Evolutionary conservation across 2,329 filamentous ascomycete species (phyloP), one percentile per base, ranked within the genome.

Genomic region (Cladosporium colombiae): DNA sequence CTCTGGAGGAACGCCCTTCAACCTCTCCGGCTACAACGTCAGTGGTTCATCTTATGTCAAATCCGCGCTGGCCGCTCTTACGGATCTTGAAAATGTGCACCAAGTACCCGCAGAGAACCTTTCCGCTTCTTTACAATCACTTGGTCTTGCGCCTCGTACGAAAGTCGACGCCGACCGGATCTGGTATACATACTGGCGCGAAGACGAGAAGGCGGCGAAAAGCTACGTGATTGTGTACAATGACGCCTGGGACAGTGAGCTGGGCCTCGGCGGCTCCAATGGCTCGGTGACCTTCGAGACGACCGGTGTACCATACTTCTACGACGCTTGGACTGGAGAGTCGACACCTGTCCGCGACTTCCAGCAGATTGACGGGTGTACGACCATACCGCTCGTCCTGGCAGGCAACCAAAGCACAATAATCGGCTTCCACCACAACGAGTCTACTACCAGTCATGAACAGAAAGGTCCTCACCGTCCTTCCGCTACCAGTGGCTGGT

Each of bases 321-420:
- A 78, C 61, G 73, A 83, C 68, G 78, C 79, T 4, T 84, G 80
- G 78, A 81, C 79, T 1, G 81, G 81, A 8, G 69, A 72, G 5
- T 62, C 72, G 29, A 75, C 65, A 4, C 75, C 75, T 0, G 66
- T 81, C 23, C 50, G 74, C 1, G 68, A 72, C 4, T 81, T 81
- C 65, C 70, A 73, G n/a, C 66, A 72, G 10, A 70, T 64, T 3
- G 63, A 71, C 3, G 70, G 67, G 5, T 68, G 63, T 0, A 79
- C 76, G 1, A 72, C 68, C 0, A 75, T 81, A 16, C 73, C 74
- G 2, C 65, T 83, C 16, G 65, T 61, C 2, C 69, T 83, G 3
- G 76, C 75, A 25, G 76, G 73, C 0, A 80, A 81, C 63, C 77
- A 83, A 71, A 77, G 75, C 4, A 70, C 72, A 2, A 77, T 81